Evolutionary conservation across 176 grass and related monocot species (phyloP).

Genomic region (Dactylis glomerata): DNA sequence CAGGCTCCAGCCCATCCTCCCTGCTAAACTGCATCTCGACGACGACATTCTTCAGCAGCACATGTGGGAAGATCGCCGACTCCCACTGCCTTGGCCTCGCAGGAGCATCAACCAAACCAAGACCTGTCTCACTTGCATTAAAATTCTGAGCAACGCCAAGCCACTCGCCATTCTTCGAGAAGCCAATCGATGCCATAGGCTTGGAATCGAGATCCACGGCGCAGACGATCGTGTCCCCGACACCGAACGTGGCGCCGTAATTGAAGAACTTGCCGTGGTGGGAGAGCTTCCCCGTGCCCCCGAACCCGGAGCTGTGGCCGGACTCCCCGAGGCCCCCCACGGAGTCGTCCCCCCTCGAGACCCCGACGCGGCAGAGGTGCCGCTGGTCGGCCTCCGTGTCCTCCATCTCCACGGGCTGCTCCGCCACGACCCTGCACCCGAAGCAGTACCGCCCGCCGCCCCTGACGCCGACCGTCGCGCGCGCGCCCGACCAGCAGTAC

Average conservation of each 20-base stretch:
- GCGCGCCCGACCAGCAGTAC: slow-evolving; percentile 74
- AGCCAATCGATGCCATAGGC: slow-evolving; percentile 41
- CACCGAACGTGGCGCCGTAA: slow-evolving; percentile 38
- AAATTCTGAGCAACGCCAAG: slow-evolving; percentile 38
- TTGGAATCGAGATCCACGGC: slow-evolving; percentile 48
- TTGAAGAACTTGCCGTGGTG: slow-evolving; percentile 33
- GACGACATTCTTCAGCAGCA: slow-evolving; percentile 54
- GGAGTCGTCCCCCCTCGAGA: slow-evolving; percentile 43
- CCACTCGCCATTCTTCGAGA: slow-evolving; percentile 44
- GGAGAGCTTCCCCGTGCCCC: slow-evolving; percentile 67
- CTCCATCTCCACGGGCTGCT: slow-evolving; percentile 57
- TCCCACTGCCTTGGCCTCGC: slow-evolving; percentile 27
- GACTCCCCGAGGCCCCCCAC: slow-evolving; percentile 57
- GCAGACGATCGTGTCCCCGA: slow-evolving; percentile 49
- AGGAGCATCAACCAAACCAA: slow-evolving; percentile 31
- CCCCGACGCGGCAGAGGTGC: slow-evolving; percentile 63
- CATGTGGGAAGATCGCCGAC: slow-evolving; percentile 54
- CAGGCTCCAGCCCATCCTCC: slow-evolving; percentile 51
- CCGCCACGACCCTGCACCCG: slow-evolving; percentile 51
- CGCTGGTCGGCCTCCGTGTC: slow-evolving; percentile 38
- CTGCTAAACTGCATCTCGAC: slow-evolving; percentile 52
- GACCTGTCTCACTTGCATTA: slow-evolving; percentile 26
- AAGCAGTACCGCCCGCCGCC: slow-evolving; percentile 51
- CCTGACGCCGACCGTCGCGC: slow-evolving; percentile 61
- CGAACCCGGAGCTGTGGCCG: slow-evolving; percentile 54